Evolutionary conservation across 257 asterid species (phyloP).

Genomic region (Ocimum tenuiflorum): DNA sequence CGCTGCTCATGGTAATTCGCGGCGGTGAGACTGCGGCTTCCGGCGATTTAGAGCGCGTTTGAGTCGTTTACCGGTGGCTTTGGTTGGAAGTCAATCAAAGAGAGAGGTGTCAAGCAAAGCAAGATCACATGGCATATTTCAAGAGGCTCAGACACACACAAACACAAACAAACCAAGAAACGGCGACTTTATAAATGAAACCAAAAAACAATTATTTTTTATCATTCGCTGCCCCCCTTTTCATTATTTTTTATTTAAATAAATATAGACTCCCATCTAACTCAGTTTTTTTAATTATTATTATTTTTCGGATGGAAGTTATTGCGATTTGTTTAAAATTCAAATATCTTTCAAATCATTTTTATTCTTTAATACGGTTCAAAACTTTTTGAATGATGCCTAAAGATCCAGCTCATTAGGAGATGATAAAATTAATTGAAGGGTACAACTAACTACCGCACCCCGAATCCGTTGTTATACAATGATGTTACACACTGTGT

Average conservation of each 20-base stretch:
- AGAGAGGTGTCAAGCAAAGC: constrained; percentile 30
- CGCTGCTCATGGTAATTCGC: constrained; percentile 53
- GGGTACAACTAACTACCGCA: too few relatives aligned
- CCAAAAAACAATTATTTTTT: constrained; percentile 23
- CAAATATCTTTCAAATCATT: background rate
- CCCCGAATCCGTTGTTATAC: too few relatives aligned
- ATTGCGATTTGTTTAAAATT: background rate
- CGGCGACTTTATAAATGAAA: constrained; percentile 43
- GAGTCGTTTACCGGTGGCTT: constrained; percentile 23
- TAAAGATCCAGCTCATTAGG: too few relatives aligned
- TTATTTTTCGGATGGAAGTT: background rate
- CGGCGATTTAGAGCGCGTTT: constrained; percentile 24
- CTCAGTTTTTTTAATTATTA: background rate
- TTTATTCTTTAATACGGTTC: too few relatives aligned
- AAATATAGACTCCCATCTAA: background rate
- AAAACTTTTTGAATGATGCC: too few relatives aligned
- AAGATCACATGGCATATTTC: constrained; percentile 57
- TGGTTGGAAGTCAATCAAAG: constrained; percentile 43
- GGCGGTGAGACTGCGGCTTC: constrained; percentile 20
- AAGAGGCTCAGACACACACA: constrained; percentile 36
- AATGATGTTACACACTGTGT: too few relatives aligned
- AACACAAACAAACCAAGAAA: constrained; percentile 47
- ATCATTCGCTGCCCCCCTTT: constrained; percentile 12
- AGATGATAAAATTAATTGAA: too few relatives aligned
- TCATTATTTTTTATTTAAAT: background rate